Evolutionary conservation across 2,329 filamentous ascomycete species (phyloP).

Genomic region (Conoideocrella luteorostrata): DNA sequence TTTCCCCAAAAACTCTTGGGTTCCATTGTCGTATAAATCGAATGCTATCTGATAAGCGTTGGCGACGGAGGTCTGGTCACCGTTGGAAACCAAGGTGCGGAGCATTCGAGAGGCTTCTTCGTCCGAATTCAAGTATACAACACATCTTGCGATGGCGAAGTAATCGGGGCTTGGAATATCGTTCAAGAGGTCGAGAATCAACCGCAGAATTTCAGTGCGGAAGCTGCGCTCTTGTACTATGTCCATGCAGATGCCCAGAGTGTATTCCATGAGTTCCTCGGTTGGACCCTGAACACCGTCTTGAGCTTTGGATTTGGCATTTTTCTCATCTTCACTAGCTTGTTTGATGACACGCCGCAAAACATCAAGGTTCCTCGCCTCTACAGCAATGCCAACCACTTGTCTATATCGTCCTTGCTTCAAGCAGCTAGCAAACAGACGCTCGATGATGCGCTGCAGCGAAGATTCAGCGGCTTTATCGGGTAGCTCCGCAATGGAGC

Average conservation of each 20-base stretch:
- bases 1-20: constrained; percentile 90
- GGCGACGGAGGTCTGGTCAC: constrained; percentile 70
- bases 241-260: constrained; percentile 93
- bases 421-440: constrained; percentile 87
- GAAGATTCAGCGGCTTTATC: constrained; percentile 70
- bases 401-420: constrained; percentile 83
- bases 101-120: constrained; percentile 85
- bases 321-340: constrained; percentile 79
- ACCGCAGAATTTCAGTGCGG: constrained; percentile 73
- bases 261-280: constrained; percentile 95
- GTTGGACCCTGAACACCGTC: constrained; percentile 53
- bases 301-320: constrained; percentile 49
- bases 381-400: constrained; percentile 92
- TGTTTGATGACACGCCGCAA: constrained; percentile 80
- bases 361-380: constrained; percentile 86
- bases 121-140: constrained; percentile 90
- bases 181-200: constrained; percentile 92
- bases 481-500: constrained; percentile 58
- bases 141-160: constrained; percentile 96
- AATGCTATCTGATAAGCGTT: constrained; percentile 97
- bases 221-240: constrained; percentile 90
- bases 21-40: constrained; percentile 96
- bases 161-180: constrained; percentile 91
- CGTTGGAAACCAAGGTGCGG: constrained; percentile 70
- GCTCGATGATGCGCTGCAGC: constrained; percentile 76